Percentiles rank a stretch among this genome's conserved stretches.
Evolutionary conservation across 2,329 filamentous ascomycete species (phyloP).

Genomic region (Penicillium freii): DNA sequence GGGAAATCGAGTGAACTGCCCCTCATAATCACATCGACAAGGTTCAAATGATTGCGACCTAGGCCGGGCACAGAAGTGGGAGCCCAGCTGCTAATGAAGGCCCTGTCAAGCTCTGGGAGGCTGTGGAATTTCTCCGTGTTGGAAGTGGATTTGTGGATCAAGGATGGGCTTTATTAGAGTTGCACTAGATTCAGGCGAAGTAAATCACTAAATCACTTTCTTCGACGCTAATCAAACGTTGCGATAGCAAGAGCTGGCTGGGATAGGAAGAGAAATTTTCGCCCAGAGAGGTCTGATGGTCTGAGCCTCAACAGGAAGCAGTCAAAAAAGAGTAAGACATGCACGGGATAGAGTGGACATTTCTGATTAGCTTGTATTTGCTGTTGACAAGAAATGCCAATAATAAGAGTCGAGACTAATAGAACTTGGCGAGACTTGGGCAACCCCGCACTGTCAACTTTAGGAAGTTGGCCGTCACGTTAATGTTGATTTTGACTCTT

Average conservation of each 20-base stretch:
- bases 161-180: neutral
- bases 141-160: neutral
- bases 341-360: constrained; percentile 4
- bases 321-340: neutral
- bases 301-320: constrained; percentile 5
- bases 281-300: neutral
- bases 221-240: neutral
- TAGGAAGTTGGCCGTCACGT: neutral
- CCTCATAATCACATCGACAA: neutral
- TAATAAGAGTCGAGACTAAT: neutral
- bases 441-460: neutral
- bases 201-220: no score
- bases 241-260: neutral
- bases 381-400: neutral
- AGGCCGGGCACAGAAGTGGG: neutral
- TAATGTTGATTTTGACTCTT: neutral
- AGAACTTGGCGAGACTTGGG: neutral
- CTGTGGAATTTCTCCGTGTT: neutral
- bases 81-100: neutral
- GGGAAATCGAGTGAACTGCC: neutral
- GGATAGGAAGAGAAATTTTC: neutral
- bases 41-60: neutral
- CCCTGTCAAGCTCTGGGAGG: neutral
- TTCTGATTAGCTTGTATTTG: constrained; percentile 8
- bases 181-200: neutral